Conservation (phyloP, 2,329 filamentous ascomycete genomes). For the Fusarium sp. region DNA sequence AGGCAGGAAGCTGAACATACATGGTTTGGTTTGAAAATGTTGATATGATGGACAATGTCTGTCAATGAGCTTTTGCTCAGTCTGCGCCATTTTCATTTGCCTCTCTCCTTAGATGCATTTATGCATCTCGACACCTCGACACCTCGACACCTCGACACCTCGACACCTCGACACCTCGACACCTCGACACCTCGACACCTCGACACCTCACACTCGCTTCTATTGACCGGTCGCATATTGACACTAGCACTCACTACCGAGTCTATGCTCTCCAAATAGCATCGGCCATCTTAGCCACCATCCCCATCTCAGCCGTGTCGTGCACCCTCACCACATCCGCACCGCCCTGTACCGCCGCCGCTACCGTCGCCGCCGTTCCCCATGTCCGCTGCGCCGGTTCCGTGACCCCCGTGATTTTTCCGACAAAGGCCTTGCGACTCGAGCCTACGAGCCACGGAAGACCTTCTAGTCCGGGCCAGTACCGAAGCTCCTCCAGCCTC, state of each 20-base stretch:
- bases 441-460: conserved; percentile 91
- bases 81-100: neutral
- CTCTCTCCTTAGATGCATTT: neutral
- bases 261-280: conserved; percentile 78
- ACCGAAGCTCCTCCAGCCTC: conserved; percentile 70
- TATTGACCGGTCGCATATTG: neutral
- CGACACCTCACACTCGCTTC: neutral
- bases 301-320: conserved; percentile 86
- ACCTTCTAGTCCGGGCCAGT: conserved; percentile 71
- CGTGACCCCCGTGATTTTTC: conserved; percentile 79
- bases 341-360: conserved; percentile 85
- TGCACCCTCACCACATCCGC: conserved; percentile 94
- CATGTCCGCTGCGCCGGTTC: conserved; percentile 77
- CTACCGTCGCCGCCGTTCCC: conserved; percentile 90
- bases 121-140: neutral
- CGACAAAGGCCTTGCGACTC: conserved; percentile 91
- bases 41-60: neutral
- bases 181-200: neutral
- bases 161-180: no score
- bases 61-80: neutral
- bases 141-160: no score
- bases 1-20: neutral
- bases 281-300: conserved; percentile 88
- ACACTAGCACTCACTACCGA: neutral
- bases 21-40: neutral